Base-by-base conservation (phyloP, 1,139 yeast genomes). In the Zhuliangozyma blackwelliae region DNA sequence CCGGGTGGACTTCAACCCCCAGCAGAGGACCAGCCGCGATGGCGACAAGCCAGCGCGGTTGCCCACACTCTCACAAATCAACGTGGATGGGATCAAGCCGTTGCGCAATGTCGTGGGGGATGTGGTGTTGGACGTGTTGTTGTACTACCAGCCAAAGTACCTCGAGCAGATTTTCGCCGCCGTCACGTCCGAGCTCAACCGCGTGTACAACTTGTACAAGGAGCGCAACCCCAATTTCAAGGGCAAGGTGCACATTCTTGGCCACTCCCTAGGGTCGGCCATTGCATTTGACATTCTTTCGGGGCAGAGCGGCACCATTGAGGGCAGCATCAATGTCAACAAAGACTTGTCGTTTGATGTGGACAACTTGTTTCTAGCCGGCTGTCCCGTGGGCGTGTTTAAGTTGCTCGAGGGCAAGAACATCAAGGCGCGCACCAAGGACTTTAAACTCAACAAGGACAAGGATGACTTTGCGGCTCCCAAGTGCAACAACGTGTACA, bases 181-280 rank as follows among this genome's bases (percentile, higher is more conserved):
- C 7, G 96, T 90, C 0, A 76, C 78, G 1, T 53, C 55, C 3
- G 92, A 87, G 49, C 74, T 92, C 21, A 92, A 92, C 57, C 54
- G 79, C 2, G 77, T 86, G 0, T 87, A 82, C 55, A 59, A 65
- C 7, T 59, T 73, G 33, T 89, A 79, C 55, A 61, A 68, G 43
- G 66, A 76, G 39, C 65, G 77, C 40, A 83, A 90, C 50, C 96
- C 96, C 0, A 63, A 72, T 12, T 89, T 88, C 58, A 68, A 77
- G 19, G 97, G 97, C 0, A 76, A 80, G 42, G 81, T 89, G 0
- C 89, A 90, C 50, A 57, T 92, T 2, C 66, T 92, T 50, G 97
- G 97, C 1, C 98, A 92, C 57, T 89, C 97, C 0, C 62, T 92
- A 22, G 98, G 98, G 0, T 83, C 95, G 12, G 82, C 92, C 1